Evolutionary conservation across 225 moss, liverwort and hornwort species (phyloP).

Genomic region (Straminergon stramineum): DNA sequence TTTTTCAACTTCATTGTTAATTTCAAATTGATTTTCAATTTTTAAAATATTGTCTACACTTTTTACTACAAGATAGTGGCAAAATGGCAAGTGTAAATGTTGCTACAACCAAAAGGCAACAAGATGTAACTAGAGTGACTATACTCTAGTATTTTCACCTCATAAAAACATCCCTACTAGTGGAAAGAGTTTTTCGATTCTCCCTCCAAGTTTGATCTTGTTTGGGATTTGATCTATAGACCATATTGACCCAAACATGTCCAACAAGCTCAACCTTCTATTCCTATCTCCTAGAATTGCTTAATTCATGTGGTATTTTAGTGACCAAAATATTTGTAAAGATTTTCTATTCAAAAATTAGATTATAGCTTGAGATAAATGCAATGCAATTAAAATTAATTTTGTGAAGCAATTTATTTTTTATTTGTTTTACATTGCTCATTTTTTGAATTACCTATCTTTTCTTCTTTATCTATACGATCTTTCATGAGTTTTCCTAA

Average conservation of each 20-base stretch:
- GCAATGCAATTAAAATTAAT: not conserved
- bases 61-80: not conserved
- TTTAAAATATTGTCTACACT: not conserved
- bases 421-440: not conserved
- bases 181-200: not conserved
- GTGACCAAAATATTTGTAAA: not conserved
- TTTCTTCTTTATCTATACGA: conserved; percentile 39
- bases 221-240: not conserved
- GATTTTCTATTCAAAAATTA: not conserved
- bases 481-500: conserved; percentile 62
- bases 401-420: not conserved
- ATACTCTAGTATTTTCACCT: fast-evolving
- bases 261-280: not conserved
- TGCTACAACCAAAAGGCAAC: not conserved
- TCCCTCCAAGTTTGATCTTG: too few species aligned
- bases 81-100: not conserved
- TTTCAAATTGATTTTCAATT: not conserved
- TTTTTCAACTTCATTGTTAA: not conserved
- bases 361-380: not conserved
- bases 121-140: too few species aligned
- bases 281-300: not conserved
- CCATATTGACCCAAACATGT: not conserved
- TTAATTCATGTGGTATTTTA: not conserved
- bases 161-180: not conserved
- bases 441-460: not conserved